Evolutionary conservation across 2,329 filamentous ascomycete genomes (phyloP), one percentile per base, ranked within the genome.

Genomic region (Fusarium azukiicola): DNA sequence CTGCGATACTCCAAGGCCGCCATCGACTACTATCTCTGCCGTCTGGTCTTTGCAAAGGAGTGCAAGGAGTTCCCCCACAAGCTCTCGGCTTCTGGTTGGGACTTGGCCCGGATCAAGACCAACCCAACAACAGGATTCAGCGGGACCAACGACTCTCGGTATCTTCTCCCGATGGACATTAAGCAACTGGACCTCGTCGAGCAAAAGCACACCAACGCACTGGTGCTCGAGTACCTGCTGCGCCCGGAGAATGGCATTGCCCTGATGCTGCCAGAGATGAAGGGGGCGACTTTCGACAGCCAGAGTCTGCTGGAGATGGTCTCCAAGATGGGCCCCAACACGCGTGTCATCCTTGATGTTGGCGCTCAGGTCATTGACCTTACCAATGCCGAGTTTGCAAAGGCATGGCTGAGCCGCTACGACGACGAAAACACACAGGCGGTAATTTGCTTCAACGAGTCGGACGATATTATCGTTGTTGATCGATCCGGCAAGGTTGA

Each of bases 311-410:
- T 96, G 0, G 44, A 84, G 0, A 83, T 80, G 47, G 56, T 95
- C 0, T 82, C 86, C 0, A 61, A 61, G 0, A 84, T 92, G 58
- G 56, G 87, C 0, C 85, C 87, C 0, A 82, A 85, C 0, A 87
- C 92, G 0, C 89, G 90, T 1, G 94, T 96, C 0, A 90, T 97
- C 2, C 87, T 97, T 0, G 95, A 97, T 77, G 94, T 95, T 0
- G 95, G 95, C 0, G 95, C 95, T 0, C 93, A 95, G 66, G 91
- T 97, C 9, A 84, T 97, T 0, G 95, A 96, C 42, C 84, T 94
- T 0, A 88, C 86, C 21, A 96, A 96, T 76, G 5, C 85, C 0
- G 85, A 90, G 5, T 88, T 96, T 6, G 92, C 93, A 0, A 76
- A 79, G 12, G 72, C 79, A 2, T 96, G 94, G 94, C 81, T 96